A percentile compares a stretch with the other conserved stretches of the same genome.
Evolutionary conservation across 257 asterid genomes (phyloP).

Genomic region (Galeopsis tetrahit): DNA sequence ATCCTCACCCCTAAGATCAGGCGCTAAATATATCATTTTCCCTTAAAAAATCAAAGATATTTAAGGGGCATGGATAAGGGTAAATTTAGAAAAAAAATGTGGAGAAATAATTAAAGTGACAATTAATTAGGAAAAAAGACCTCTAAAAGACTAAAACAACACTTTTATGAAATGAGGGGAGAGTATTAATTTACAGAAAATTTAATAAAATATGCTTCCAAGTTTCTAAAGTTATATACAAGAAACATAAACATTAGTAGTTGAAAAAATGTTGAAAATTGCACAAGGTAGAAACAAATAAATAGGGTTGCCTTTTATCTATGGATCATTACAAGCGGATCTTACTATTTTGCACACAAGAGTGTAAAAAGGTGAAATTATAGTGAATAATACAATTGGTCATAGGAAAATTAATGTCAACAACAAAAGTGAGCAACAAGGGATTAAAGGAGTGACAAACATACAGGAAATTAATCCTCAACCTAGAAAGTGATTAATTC

Average conservation of each 20-base stretch:
- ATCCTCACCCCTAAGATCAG: too few relatives aligned
- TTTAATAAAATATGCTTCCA: not conserved
- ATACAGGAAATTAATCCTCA: not conserved
- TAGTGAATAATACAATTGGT: conserved; percentile 19
- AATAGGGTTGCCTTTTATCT: not conserved
- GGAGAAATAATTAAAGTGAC: too few relatives aligned
- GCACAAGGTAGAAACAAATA: not conserved
- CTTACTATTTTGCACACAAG: conserved; percentile 2
- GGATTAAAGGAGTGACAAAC: not conserved
- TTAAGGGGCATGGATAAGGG: too few relatives aligned
- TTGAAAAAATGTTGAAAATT: not conserved
- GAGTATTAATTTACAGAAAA: too few relatives aligned
- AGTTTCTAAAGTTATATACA: not conserved
- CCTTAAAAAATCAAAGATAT: too few relatives aligned
- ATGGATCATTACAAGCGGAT: not conserved
- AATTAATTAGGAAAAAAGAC: too few relatives aligned
- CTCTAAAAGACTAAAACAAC: too few relatives aligned
- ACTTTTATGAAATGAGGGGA: too few relatives aligned
- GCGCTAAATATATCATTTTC: too few relatives aligned
- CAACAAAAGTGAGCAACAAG: conserved; percentile 21
- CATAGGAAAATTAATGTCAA: not conserved
- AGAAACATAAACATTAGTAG: not conserved
- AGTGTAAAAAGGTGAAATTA: conserved; percentile 9
- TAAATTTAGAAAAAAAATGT: too few relatives aligned
- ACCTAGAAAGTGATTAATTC: too few relatives aligned